These are phyloP conservation scores for Globisporangium cederbergense DNA, from an alignment of 352 stramenopile species.

Conservation along the genomic window DNA sequence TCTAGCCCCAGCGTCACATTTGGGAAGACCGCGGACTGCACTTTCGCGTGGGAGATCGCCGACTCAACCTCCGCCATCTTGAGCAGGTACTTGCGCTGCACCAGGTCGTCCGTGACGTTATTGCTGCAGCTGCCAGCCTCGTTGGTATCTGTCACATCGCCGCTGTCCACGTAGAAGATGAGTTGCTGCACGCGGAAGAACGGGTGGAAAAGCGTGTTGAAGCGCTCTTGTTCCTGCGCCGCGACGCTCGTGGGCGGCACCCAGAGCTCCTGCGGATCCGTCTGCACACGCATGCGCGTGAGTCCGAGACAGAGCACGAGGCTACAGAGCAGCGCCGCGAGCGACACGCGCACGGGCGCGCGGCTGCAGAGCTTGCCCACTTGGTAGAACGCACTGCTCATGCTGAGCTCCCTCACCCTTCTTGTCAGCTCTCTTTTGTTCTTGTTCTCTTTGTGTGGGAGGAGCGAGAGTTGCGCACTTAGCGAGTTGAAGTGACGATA, in stretches of 20 bases:
- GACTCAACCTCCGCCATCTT: conserved; percentile 64
- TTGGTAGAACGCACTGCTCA: conserved; percentile 50
- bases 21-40: conserved; percentile 20
- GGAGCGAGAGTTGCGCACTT: not conserved
- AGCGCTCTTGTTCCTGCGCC: conserved; percentile 59
- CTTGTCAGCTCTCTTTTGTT: not conserved
- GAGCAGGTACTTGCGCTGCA: conserved; percentile 55
- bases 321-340: conserved; percentile 45
- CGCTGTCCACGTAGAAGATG: conserved; percentile 68
- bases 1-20: conserved; percentile 48
- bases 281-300: conserved; percentile 59
- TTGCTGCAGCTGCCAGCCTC: conserved; percentile 13
- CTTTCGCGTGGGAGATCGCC: conserved; percentile 36
- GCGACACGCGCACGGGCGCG: conserved; percentile 40
- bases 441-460: not conserved
- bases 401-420: conserved; percentile 12
- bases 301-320: conserved; percentile 57
- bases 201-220: conserved; percentile 77
- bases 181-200: conserved; percentile 88
- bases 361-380: conserved; percentile 52
- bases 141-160: conserved; percentile 8
- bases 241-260: conserved; percentile 62
- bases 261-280: conserved; percentile 81
- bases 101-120: conserved; percentile 42
- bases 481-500: not conserved